phyloP scores from a whole-genome alignment of 1,284 basidiomycete species.

The Cystobasidium slooffiae region DNA sequence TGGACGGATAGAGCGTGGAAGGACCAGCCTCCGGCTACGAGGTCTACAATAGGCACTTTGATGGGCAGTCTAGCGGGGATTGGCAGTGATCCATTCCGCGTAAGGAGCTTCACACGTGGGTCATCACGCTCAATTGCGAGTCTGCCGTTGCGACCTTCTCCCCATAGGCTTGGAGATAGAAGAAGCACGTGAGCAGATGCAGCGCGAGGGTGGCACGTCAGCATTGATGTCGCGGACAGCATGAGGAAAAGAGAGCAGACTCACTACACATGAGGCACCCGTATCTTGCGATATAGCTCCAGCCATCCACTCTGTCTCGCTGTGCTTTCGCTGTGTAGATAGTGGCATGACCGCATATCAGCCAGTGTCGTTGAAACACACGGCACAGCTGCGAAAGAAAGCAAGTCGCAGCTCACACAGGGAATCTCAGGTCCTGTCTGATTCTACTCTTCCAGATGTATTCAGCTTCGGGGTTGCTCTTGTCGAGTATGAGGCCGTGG shows the following conservation, averaged over 20 bases:
- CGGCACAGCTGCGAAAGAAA: neutral
- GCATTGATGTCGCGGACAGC: neutral
- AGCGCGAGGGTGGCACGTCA: neutral
- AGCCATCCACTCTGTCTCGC: conserved; percentile 45
- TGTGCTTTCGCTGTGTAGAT: conserved; percentile 41
- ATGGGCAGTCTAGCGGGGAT: conserved; percentile 44
- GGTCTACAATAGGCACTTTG: conserved; percentile 46
- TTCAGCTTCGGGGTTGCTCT: conserved; percentile 19
- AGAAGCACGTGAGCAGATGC: conserved; percentile 14
- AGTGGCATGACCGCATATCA: too few relatives aligned
- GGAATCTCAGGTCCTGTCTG: conserved; percentile 39
- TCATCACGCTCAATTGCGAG: conserved; percentile 42
- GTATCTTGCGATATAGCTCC: conserved; percentile 37
- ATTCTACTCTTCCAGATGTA: conserved; percentile 42
- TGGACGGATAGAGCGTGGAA: conserved; percentile 48
- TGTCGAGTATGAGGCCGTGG: conserved; percentile 43
- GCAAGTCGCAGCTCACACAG: conserved; percentile 22
- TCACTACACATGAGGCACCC: conserved; percentile 36
- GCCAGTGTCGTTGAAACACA: neutral
- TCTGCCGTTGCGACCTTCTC: conserved; percentile 46
- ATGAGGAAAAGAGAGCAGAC: conserved; percentile 9
- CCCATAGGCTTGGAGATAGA: conserved; percentile 46
- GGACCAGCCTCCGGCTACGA: conserved; percentile 48
- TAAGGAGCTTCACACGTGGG: conserved; percentile 20
- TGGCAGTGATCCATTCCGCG: conserved; percentile 31